Evolutionary conservation across 108 stramenopile genomes (phyloP), one percentile per base, ranked within the genome.

Genomic region (Thalassiosira profunda): DNA sequence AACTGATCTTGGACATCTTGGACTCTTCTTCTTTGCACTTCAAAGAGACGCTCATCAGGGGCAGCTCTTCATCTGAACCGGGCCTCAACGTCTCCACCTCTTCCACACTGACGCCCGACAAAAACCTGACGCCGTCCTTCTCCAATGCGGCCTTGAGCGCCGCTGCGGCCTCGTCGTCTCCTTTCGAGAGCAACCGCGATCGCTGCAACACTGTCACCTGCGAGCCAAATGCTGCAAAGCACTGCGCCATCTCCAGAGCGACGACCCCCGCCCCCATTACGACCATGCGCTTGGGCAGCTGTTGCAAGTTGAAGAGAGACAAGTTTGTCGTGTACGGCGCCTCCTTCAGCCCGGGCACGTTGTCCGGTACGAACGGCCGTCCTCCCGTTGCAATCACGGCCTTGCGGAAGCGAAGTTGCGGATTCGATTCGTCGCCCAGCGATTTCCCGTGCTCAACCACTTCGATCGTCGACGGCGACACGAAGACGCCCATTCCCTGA

Each of bases 191-290:
- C 12, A 67, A 70, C 46, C 73, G 55, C 5, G 87, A 85, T 12
- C 89, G 84, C 28, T 75, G 63, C 34, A 95, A 47, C 5, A 95
- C 88, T 9, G 91, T 90, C 25, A 98, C 98, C n/a, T 94, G 24
- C 6, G 83, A 81, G 31, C 98, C 98, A 65, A 98, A 93, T 4
- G 87, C 67, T n/a, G 95, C 85, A 88, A 97, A 93, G 18, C 83
- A 63, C 79, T 98, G 98, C n/a, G 98, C 96, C 94, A 98, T 93
- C 80, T 98, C 98, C 49, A 97, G 48, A 0, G 96, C 98, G 57
- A 98, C 88, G 26, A 97, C 93, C 12, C 98, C 98, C n/a, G 94
- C 85, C 21, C 98, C 98, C 30, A 98, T 49, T 12, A 98, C 81
- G 18, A 91, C 82, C 93, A 97, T 89, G 7, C 92, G 76, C 25